These are phyloP conservation scores for Kondoa subrosea DNA, from an alignment of 768 basidiomycete species.

Conservation along the genomic window DNA sequence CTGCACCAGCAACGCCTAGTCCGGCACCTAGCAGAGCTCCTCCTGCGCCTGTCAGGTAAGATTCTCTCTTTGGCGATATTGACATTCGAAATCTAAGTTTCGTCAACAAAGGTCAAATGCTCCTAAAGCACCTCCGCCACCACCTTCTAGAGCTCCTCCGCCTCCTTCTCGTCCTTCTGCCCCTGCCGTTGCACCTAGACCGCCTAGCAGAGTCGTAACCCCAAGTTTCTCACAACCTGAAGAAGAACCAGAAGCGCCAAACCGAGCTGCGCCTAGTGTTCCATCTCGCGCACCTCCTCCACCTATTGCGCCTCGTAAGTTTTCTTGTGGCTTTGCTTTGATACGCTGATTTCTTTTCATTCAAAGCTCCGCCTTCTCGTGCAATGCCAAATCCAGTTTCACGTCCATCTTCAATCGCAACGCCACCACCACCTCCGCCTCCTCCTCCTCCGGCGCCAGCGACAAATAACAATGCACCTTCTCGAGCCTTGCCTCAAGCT, in stretches of 20 bases:
- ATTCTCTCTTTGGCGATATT: too few relatives aligned
- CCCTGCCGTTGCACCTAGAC: not conserved
- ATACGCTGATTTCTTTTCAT: not conserved
- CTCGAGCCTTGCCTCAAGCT: too few relatives aligned
- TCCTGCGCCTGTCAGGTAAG: not conserved
- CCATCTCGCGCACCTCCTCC: conserved; percentile 14
- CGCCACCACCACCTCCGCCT: conserved; percentile 6
- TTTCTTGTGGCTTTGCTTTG: not conserved
- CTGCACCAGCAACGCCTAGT: rapidly evolving
- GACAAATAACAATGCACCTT: not conserved
- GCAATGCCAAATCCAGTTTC: not conserved
- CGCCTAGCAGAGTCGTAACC: not conserved
- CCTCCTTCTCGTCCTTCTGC: not conserved
- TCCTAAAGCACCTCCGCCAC: not conserved
- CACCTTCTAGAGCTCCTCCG: not conserved
- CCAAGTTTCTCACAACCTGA: too few relatives aligned
- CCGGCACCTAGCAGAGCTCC: not conserved
- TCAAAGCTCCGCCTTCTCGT: not conserved
- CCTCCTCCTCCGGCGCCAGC: not conserved
- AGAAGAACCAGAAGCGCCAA: not conserved
- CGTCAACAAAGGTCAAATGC: not conserved
- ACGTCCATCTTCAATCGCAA: conserved; percentile 2
- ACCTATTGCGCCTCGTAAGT: conserved; percentile 3
- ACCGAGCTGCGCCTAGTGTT: not conserved
- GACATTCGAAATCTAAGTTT: not conserved